Evolutionary conservation across 305 asterid genomes (phyloP).

Genomic region (Fraxinus xanthoxyloides): DNA sequence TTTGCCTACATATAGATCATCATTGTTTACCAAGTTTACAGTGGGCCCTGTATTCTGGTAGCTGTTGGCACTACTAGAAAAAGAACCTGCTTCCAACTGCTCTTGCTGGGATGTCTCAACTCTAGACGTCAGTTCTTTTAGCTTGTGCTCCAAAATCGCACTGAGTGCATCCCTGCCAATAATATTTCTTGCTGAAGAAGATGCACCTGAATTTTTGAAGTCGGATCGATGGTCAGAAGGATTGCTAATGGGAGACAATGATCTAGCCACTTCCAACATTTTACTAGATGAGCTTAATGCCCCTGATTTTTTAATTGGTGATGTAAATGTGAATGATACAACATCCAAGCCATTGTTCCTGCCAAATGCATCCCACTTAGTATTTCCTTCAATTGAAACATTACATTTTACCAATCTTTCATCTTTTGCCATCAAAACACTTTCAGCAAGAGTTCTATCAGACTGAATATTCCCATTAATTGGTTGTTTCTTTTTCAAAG

Average conservation of each 20-base stretch:
- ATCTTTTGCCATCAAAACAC: constrained; percentile 30
- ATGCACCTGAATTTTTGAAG: constrained; percentile 32
- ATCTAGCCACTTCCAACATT: constrained; percentile 35
- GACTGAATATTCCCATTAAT: constrained; percentile 32
- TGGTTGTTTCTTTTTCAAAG: constrained; percentile 45
- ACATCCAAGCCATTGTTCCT: constrained; percentile 66
- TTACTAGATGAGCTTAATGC: constrained; percentile 41
- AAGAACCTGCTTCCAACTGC: constrained; percentile 36
- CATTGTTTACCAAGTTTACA: constrained; percentile 26
- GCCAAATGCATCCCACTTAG: constrained; percentile 62
- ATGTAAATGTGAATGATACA: constrained; percentile 92
- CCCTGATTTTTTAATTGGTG: constrained; percentile 78
- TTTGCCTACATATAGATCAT: constrained; percentile 34
- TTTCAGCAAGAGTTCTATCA: constrained; percentile 36
- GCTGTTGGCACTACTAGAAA: constrained; percentile 39
- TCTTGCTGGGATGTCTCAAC: constrained; percentile 64
- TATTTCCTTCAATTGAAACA: constrained; percentile 48
- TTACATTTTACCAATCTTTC: constrained; percentile 59
- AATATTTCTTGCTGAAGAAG: constrained; percentile 47
- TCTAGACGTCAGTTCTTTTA: constrained; percentile 77
- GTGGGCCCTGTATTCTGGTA: constrained; percentile 32
- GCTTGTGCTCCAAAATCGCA: constrained; percentile 85
- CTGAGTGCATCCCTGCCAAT: constrained; percentile 78
- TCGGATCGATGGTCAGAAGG: constrained; percentile 37
- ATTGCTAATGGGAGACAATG: constrained; percentile 32